Base-by-base conservation (phyloP, 441 rosid genomes). In the Erysimum pusillum region DNA sequence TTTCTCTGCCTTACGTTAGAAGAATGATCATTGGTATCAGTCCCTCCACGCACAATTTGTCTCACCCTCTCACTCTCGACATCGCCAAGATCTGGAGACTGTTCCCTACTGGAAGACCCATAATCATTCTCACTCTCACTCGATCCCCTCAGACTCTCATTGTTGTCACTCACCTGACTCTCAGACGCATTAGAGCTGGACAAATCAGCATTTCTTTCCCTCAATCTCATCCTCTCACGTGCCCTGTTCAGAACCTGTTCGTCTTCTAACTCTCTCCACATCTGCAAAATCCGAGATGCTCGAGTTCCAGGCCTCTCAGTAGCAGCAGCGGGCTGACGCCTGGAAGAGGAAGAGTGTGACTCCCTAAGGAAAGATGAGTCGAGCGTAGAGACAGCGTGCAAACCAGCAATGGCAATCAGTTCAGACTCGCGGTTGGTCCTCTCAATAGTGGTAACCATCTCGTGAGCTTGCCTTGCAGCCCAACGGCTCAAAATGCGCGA, bases 91-190 rank as follows among this genome's bases (percentile, higher is more conserved):
- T 9, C 54, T 8, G 54, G 25, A 49, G 54, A 49, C 13, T 49
- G 54, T 49, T 49, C 54, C 54, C 54, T 49, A 49, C 54, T 49
- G 64, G 90, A 89, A 67, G 54, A 49, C 54, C 2, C 28, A 49
- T 18, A 49, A 49, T 18, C 28, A 11, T 17, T 49, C 28, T 49
- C 54, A 49, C 54, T 49, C 54, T 48, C 53, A 48, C 25, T 48
- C 25, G 25, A 17, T 1, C 53, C 53, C 17, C 25, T 48, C 53
- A 48, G 53, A 48, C 25, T 17, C 12, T 49, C 54, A 49, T 10
- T 49, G 54, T 49, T 49, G 9, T 49, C 54, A 49, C 54, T 49
- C 12, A 49, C 54, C 54, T 18, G 54, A 48, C 25, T 48, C 53
- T 48, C 25, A 17, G 53, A 48, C 25, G 25, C 53, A 17, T 8